Evolutionary conservation across 257 asterid species (phyloP).

Genomic region (Forsythia suspensa): DNA sequence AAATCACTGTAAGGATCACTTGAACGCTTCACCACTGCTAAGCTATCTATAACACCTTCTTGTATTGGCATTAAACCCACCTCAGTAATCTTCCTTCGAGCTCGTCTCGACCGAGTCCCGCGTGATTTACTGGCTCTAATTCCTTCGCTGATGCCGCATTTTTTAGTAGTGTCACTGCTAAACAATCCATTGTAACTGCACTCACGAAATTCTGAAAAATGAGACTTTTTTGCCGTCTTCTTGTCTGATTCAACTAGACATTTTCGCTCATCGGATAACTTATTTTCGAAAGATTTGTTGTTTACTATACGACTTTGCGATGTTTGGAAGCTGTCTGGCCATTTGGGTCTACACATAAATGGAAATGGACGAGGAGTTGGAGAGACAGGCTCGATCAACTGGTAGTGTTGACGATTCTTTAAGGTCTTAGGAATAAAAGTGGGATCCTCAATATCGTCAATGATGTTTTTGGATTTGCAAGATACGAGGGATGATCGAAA

Average conservation of each 20-base stretch:
- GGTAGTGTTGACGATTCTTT: slow-evolving; percentile 9
- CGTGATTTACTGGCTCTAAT: too few species aligned
- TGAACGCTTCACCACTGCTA: slow-evolving; percentile 60
- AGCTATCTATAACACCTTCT: slow-evolving; percentile 20
- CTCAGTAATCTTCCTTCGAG: neutral
- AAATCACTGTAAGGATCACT: slow-evolving; percentile 55
- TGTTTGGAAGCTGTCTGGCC: slow-evolving; percentile 12
- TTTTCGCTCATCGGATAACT: slow-evolving; percentile 4
- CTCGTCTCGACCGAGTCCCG: slow-evolving; percentile 19
- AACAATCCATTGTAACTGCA: too few species aligned
- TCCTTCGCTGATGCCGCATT: neutral
- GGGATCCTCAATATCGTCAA: slow-evolving; percentile 30
- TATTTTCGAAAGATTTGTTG: too few species aligned
- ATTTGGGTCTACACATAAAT: slow-evolving; percentile 18
- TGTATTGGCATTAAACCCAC: neutral
- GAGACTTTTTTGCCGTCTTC: too few species aligned
- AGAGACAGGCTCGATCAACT: slow-evolving; percentile 35
- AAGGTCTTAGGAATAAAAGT: slow-evolving; percentile 1
- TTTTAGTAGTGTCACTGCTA: neutral
- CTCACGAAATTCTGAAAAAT: too few species aligned
- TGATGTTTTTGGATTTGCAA: slow-evolving; percentile 46
- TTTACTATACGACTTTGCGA: too few species aligned
- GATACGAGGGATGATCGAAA: slow-evolving; percentile 44
- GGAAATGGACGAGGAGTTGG: slow-evolving; percentile 30
- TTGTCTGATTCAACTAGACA: neutral